These are phyloP conservation scores for Paramecium primaurelia DNA, from an alignment of 73 alveolate species.

Conservation along the genomic window DNA sequence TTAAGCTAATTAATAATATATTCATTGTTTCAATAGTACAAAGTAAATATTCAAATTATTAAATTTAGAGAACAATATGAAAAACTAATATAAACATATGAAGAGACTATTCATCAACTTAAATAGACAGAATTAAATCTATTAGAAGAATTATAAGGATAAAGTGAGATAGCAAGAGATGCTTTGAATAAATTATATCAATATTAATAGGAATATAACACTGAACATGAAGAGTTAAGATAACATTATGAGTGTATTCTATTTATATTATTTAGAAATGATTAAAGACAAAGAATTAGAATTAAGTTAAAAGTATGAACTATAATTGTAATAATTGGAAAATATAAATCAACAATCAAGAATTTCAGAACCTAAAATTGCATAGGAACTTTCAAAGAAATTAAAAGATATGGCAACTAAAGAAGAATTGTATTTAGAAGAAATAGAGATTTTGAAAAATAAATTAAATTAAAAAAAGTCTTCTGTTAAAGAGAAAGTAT, in stretches of 20 bases:
- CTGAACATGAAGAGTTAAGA: neutral
- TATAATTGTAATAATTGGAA: neutral
- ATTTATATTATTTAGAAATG: neutral
- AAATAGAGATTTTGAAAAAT: conserved; percentile 13
- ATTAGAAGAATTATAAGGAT: conserved; percentile 1
- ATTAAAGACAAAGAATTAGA: neutral
- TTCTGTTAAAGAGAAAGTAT: neutral
- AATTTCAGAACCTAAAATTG: neutral
- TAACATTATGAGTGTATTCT: neutral
- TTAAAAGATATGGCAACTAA: neutral
- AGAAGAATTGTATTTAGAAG: conserved; percentile 31
- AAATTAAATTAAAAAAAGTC: neutral
- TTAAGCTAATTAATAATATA: neutral
- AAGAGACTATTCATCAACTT: conserved; percentile 2
- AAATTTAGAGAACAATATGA: conserved; percentile 16
- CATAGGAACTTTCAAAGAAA: neutral
- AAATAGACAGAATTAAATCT: conserved; percentile 25
- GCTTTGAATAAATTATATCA: conserved; percentile 28
- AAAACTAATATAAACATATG: conserved; percentile 7
- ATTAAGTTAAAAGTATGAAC: neutral
- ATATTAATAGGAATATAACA: neutral
- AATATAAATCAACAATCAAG: neutral
- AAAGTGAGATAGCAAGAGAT: conserved; percentile 1
- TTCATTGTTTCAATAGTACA: neutral
- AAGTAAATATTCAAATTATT: neutral